Base-by-base conservation (phyloP, 345 rosid genomes). In the Boechera divaricarpa region DNA sequence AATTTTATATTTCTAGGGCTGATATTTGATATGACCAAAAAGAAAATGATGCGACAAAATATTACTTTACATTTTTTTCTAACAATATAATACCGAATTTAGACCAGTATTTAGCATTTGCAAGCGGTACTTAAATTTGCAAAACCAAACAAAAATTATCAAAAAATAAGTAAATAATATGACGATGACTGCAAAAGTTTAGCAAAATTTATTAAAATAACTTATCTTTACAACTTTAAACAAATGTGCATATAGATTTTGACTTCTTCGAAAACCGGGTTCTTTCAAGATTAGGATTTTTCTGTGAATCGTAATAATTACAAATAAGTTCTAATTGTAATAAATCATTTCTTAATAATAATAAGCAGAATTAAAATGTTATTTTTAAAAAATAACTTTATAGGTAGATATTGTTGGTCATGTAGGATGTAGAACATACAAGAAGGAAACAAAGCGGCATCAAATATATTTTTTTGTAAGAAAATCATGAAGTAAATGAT, bases 351-450 rank as follows among this genome's bases (percentile, higher is more conserved):
- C 21, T 18, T 67, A 53, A 9, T 45, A 45, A 28, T 66, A 16
- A 48, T 1, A 49, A 66, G 9, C 6, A 38, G 41, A 38, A 3
- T 38, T 7, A 13, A 66, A 18, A 32, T 21, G 18, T 3, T 11
- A 36, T 11, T 35, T 35, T 48, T 0, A 28, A 35, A 29, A 15
- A 1, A 10, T 8, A 39, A 41, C 2, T 54, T 39, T 9, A 12
- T 28, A 42, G 44, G 35, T 70, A 21, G 21, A 12, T 36, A 49
- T 2, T n/a, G 29, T 11, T 73, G 21, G 41, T 12, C 54, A 29
- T 73, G 69, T 39, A 63, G 53, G 53, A 62, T 51, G 38, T 61
- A 21, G 52, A 72, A 38, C 52, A 51, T 51, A 63, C 29, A 73
- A 29, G 69, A 72, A 72, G 61, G 29, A 52, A 5, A 15, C 45